These are phyloP conservation scores for Yarrowia deformans DNA, from an alignment of 805 yeast genomes.

Conservation along the genomic window DNA sequence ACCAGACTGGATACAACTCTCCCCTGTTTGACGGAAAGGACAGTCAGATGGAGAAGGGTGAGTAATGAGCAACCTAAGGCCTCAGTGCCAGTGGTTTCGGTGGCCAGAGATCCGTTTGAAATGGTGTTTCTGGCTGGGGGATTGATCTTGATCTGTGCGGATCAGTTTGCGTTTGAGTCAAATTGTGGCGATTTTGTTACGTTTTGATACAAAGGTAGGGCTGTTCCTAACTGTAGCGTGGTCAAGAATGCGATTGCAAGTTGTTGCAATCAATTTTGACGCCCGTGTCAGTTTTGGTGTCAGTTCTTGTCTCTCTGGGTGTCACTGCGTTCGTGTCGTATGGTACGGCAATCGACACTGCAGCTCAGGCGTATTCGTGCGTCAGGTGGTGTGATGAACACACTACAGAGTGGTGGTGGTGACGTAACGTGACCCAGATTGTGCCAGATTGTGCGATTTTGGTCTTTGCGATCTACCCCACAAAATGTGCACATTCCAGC, in stretches of 20 bases:
- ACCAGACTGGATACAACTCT: constrained; percentile 68
- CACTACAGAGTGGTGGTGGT: background rate
- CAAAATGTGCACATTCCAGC: background rate
- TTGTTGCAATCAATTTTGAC: no score
- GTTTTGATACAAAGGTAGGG: background rate
- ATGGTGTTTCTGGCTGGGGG: background rate
- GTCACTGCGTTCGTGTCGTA: background rate
- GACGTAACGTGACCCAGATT: background rate
- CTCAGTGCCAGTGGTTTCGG: no score
- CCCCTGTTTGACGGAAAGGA: constrained; percentile 81
- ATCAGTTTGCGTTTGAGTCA: background rate
- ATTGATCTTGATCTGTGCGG: background rate
- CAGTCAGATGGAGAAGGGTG: constrained; percentile 68
- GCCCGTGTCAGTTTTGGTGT: background rate
- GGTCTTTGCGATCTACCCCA: background rate
- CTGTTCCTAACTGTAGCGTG: no score
- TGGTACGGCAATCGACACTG: constrained; percentile 19
- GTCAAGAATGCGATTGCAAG: no score
- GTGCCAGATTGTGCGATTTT: background rate
- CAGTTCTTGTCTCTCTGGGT: background rate
- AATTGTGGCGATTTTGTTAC: background rate
- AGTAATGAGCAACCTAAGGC: background rate
- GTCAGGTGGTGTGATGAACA: background rate
- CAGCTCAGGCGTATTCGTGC: constrained; percentile 24
- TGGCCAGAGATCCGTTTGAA: no score